These are phyloP conservation scores for Agaricus blazei DNA, from an alignment of 768 basidiomycete genomes.

Conservation along the genomic window DNA sequence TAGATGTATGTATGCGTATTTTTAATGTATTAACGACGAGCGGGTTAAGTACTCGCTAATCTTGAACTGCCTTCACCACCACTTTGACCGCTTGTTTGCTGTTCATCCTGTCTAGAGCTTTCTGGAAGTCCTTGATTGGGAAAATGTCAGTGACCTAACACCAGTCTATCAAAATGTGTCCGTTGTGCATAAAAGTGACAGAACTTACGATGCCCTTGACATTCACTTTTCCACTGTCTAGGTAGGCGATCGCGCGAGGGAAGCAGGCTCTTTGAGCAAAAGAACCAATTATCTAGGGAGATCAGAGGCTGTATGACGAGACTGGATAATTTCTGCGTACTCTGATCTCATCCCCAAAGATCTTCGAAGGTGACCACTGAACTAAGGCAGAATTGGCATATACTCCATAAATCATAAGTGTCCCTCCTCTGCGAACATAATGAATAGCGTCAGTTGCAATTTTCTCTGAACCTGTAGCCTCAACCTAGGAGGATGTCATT, in stretches of 20 bases:
- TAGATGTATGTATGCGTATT: neutral
- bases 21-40: neutral
- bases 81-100: conserved; percentile 59
- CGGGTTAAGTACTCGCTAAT: neutral
- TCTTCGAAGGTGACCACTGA: conserved; percentile 83
- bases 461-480: conserved; percentile 71
- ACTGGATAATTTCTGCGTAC: conserved; percentile 16
- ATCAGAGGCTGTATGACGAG: neutral
- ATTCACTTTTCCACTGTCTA: conserved; percentile 83
- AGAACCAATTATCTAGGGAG: conserved; percentile 74
- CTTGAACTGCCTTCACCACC: conserved; percentile 35
- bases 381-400: conserved; percentile 83
- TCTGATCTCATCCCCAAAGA: conserved; percentile 62
- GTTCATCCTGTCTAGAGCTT: conserved; percentile 66
- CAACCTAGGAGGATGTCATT: conserved; percentile 13
- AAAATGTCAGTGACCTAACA: conserved; percentile 45
- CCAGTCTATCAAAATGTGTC: neutral
- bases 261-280: conserved; percentile 89
- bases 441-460: conserved; percentile 86
- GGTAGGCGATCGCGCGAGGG: conserved; percentile 85
- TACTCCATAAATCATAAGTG: conserved; percentile 86
- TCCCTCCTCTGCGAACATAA: conserved; percentile 82
- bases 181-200: neutral
- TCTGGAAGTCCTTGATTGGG: conserved; percentile 58
- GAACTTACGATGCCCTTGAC: conserved; percentile 59